Percentiles rank a stretch among this genome's conserved stretches.
These are phyloP conservation scores for Rhynchosporium secalis DNA, from an alignment of 2,329 filamentous ascomycete species.

Conservation along the genomic window DNA sequence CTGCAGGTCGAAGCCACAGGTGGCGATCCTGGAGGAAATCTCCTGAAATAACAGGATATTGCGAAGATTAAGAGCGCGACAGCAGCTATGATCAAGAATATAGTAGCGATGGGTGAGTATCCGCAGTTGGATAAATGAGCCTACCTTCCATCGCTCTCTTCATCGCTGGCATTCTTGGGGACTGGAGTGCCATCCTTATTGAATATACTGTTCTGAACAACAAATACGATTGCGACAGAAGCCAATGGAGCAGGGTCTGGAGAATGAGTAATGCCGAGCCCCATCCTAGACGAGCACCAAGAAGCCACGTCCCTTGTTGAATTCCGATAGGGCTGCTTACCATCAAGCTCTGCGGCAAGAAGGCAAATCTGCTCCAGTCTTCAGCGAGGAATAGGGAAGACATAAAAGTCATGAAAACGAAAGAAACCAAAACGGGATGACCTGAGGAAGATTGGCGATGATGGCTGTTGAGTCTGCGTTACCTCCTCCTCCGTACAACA, in stretches of 20 bases:
- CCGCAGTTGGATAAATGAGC: not conserved
- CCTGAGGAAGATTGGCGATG: not conserved
- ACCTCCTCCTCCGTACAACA: not conserved
- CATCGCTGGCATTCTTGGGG: not conserved
- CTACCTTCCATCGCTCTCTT: not conserved
- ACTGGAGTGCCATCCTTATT: not conserved
- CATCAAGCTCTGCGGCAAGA: slow-evolving; percentile 20
- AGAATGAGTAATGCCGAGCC: not conserved
- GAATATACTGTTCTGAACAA: not conserved
- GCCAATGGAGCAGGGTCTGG: not conserved
- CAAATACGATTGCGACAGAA: not conserved
- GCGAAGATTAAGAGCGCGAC: not conserved
- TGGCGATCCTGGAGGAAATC: not conserved
- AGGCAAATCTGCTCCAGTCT: slow-evolving; percentile 22
- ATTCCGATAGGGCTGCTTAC: slow-evolving; percentile 54
- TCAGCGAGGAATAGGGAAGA: slow-evolving; percentile 21
- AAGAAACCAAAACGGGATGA: not conserved
- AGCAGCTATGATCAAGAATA: not conserved
- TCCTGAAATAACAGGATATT: not conserved
- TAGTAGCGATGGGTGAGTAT: not conserved
- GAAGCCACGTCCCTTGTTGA: not conserved
- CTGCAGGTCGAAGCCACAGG: not conserved
- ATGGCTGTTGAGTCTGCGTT: not conserved
- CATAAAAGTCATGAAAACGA: slow-evolving; percentile 22
- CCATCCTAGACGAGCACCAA: not conserved